Base-by-base conservation (phyloP, 2,329 filamentous ascomycete genomes). In the Fusarium sp. region DNA sequence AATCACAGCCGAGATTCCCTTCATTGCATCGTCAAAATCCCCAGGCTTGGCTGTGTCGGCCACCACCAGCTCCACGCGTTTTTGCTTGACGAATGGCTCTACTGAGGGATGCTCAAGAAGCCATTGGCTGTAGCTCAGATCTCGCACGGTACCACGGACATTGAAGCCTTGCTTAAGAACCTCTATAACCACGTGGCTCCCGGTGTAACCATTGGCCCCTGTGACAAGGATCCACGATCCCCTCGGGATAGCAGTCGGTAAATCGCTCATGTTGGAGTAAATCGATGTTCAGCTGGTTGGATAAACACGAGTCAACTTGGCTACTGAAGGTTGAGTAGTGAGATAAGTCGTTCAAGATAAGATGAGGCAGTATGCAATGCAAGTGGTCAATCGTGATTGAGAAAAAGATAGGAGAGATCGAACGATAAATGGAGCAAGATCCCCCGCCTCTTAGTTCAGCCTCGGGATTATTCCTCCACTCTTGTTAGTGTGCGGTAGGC, bases 211-310 rank as follows among this genome's bases (percentile, higher is more conserved):
- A 14, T 69, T 72, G 2, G 67, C 70, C 49, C 54, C 70, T 2
- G 65, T 71, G 5, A 72, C 70, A 10, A 72, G 65, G 14, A 72
- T 54, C 67, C 67, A 69, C 9, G 70, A 72, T 3, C 65, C 67
- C 17, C 50, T n/a, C 3, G 70, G 62, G 10, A 72, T 72, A 7
- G 59, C 59, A 10, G 67, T 70, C 0, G 59, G 59, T 48, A 64
- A 49, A 39, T 58, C 14, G 26, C 28, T 44, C 61, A 64, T 64
- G 1, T 4, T 43, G 33, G 6, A 1, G 6, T 7, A 0, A 0
- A 3, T 6, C 0, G 6, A n/a, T 0, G 5, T 0, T 26, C 26
- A 10, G 26, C 26, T 26, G 26, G 26, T 26, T 10, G 8, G 26
- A 26, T 10, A 4, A 7, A 9, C 8, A 26, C 26, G 8, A 26